These are phyloP conservation scores for Escovopsis sp. DNA, from an alignment of 2,329 filamentous ascomycete species.

Conservation along the genomic window DNA sequence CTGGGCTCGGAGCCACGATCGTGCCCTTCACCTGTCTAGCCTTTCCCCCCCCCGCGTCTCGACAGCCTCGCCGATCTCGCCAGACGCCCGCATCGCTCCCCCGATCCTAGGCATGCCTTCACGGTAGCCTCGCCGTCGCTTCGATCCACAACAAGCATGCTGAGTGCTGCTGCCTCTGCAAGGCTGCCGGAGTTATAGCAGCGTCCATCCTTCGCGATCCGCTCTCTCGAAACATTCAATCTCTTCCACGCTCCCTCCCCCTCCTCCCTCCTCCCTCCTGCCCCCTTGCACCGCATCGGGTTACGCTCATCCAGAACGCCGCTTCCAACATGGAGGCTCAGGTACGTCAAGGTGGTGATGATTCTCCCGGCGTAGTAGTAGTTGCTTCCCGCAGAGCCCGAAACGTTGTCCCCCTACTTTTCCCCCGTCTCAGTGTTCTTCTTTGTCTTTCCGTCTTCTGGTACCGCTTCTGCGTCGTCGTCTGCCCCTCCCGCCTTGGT, in stretches of 20 bases:
- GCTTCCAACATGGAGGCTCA: slow-evolving; percentile 31
- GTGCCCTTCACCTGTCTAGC: too few species aligned
- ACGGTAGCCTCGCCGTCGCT: slow-evolving; percentile 23
- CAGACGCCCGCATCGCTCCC: background rate
- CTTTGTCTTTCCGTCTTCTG: background rate
- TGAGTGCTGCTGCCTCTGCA: slow-evolving; percentile 25
- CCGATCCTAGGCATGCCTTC: slow-evolving; percentile 23
- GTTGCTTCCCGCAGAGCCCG: too few species aligned
- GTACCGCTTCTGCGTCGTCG: too few species aligned
- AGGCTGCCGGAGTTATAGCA: slow-evolving; percentile 30
- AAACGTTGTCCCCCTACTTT: background rate
- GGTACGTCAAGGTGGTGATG: slow-evolving; percentile 17
- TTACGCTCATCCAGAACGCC: background rate
- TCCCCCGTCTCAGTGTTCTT: background rate
- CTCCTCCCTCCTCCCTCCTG: too few species aligned
- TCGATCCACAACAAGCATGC: slow-evolving; percentile 21
- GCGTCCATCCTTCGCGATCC: slow-evolving; percentile 15
- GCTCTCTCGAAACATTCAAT: background rate
- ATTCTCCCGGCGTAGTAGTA: background rate
- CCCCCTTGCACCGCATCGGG: too few species aligned
- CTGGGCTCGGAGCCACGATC: too few species aligned
- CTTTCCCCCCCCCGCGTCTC: background rate
- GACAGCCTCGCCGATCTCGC: too few species aligned
- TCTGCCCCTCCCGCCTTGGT: too few species aligned
- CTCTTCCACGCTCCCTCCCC: too few species aligned